These are phyloP conservation scores for Botrytis byssoidea DNA, from an alignment of 2,329 filamentous ascomycete genomes.

Conservation along the genomic window DNA sequence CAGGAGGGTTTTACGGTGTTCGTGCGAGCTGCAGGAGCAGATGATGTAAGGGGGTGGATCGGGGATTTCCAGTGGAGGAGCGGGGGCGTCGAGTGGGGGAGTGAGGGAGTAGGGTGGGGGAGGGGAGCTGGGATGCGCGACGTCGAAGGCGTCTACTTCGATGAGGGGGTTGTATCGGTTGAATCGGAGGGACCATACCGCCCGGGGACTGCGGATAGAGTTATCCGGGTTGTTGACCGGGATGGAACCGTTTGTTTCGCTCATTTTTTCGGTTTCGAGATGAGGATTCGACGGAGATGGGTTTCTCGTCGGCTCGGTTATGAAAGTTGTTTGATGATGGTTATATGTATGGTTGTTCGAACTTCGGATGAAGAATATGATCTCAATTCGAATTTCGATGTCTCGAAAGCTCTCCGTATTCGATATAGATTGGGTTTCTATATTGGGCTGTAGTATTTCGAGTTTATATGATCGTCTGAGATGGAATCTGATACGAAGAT, in stretches of 20 bases:
- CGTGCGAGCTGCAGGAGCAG: not conserved
- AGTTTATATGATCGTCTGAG: not conserved
- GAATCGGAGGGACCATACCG: not conserved
- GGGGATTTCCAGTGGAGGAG: not conserved
- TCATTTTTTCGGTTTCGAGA: not conserved
- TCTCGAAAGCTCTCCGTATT: not conserved
- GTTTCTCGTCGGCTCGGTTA: not conserved
- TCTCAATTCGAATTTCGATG: not conserved
- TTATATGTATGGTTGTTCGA: not conserved
- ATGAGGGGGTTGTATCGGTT: not conserved
- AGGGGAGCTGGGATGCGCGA: not conserved
- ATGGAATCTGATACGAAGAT: not conserved
- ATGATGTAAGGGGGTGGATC: not conserved
- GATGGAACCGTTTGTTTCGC: not conserved
- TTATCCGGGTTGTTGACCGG: not conserved
- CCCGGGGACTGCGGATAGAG: not conserved
- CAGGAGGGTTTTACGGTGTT: not conserved
- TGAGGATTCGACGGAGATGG: not conserved
- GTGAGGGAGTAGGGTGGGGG: not conserved
- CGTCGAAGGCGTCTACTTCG: not conserved
- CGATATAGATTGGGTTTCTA: not conserved
- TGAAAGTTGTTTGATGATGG: rapidly evolving
- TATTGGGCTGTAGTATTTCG: not conserved
- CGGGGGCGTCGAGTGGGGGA: not conserved
- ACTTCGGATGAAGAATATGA: not conserved